Base-by-base conservation (phyloP, 2,329 filamentous ascomycete genomes). In the Penicillium sclerotigenum region DNA sequence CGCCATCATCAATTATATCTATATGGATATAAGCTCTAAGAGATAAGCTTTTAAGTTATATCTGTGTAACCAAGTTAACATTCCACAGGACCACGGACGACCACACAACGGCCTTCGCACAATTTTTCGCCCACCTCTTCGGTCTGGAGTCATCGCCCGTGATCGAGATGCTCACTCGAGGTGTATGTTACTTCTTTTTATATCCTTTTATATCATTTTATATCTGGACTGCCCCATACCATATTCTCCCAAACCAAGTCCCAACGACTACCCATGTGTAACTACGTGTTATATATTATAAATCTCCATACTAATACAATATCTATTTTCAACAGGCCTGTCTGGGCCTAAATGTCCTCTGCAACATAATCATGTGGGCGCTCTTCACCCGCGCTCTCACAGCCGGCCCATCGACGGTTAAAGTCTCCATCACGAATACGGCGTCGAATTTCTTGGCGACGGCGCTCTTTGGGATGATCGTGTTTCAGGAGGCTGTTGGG, bases 351-450 rank as follows among this genome's bases (percentile, higher is more conserved):
- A 87, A 87, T 64, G 74, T 87, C 56, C 65, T 83, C 63, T 86
- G 85, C 74, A 87, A 86, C 65, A 78, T 80, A 28, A 77, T 83
- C 26, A 87, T 87, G 84, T 87, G 84, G 84, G 81, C 81, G 0
- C 76, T 87, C 16, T 87, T 86, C 73, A 87, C 84, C 1, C 79
- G 81, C 38, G 84, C 84, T 14, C 72, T 87, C 16, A 86, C 83
- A 0, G 80, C 83, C 18, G 80, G 80, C 0, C 78, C 79, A 34
- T 85, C 82, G 13, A 86, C 84, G 2, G 83, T 83, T 2, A 83
- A 83, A 53, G 84, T 86, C 54, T 82, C 80, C 49, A 81, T 87
- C 58, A 83, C 86, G 54, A 87, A 87, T 61, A 86, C 85, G 16
- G 81, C 80, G 49, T 79, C 83, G 3, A 87, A 87, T 64, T 87